phyloP scores from a whole-genome alignment of 1,284 basidiomycete species.

The Cutaneotrichosporon cutaneum region DNA sequence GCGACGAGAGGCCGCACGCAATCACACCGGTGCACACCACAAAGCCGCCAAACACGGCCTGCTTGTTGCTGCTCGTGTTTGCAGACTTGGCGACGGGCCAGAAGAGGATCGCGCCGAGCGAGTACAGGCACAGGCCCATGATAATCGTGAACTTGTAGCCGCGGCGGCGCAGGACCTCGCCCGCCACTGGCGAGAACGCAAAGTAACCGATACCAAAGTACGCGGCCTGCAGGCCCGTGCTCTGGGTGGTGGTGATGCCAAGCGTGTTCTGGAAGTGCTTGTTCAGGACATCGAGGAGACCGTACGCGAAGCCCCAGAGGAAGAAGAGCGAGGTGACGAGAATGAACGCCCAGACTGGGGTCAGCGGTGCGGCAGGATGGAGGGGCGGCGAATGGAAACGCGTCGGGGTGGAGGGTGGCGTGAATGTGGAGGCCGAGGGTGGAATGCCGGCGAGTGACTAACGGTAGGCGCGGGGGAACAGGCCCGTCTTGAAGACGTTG shows the following conservation, averaged over 20 bases:
- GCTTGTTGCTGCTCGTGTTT: constrained; percentile 43
- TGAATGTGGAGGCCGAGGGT: no score
- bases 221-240: constrained; percentile 77
- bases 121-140: constrained; percentile 68
- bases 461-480: constrained; percentile 21
- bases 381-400: no score
- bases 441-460: no score
- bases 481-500: constrained; percentile 19
- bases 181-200: constrained; percentile 53
- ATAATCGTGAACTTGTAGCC: constrained; percentile 58
- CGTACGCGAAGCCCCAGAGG: constrained; percentile 62
- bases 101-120: constrained; percentile 72
- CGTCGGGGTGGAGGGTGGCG: no score
- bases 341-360: constrained; percentile 58
- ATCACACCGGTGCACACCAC: constrained; percentile 64
- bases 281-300: constrained; percentile 81
- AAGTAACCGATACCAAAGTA: constrained; percentile 71
- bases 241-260: constrained; percentile 71
- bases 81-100: constrained; percentile 69
- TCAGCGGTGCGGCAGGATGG: not conserved
- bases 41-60: constrained; percentile 65
- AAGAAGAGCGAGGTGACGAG: constrained; percentile 78
- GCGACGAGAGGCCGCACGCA: constrained; percentile 62
- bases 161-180: constrained; percentile 49
- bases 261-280: constrained; percentile 77